Base-by-base conservation (phyloP, 805 yeast species). In the Yamadazyma tumulicola region DNA sequence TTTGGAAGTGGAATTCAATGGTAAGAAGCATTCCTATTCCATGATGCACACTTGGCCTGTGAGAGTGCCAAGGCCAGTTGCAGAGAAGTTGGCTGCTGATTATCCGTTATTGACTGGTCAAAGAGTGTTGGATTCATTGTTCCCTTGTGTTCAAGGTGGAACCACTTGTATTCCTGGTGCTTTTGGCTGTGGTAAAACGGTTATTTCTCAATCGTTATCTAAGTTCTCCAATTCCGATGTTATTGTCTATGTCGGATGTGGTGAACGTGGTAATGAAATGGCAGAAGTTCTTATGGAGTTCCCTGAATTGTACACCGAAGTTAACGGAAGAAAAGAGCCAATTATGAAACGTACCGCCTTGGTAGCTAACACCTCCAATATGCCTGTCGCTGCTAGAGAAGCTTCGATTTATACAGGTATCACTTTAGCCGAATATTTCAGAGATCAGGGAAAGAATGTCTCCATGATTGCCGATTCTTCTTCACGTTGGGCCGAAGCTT, bases 101-200 rank as follows among this genome's bases (percentile, higher is more conserved):
- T 78, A 84, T 64, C 99, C 99, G 34, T 75, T 93, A 51, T 76
- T 93, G 54, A 93, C 99, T 13, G 99, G 99, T 55, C 99, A 93
- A 74, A 85, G 99, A 76, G 99, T 93, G 33, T 74, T 93, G 63
- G 99, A 93, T 67, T 82, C 98, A 19, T 76, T 93, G 47, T 93
- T 93, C 77, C 99, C 99, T 31, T 85, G 95, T 79, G 99, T 93
- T 52, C 98, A 93, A 74, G 99, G 99, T 71, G 99, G 99, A 73
- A 93, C 99, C 25, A 93, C 99, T 22, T 94, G 98, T 83, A 93
- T 93, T 62, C 99, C 99, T 30, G 99, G 99, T 69, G 99, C 99
- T 45, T 93, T 93, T 54, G 99, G 99, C 46, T 93, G 97, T 69
- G 99, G 99, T 66, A 93, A 89, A 63, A 91, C 98, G 9, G 98